Evolutionary conservation across 495 filamentous ascomycete species (phyloP), one percentile per base, ranked within the genome.

Genomic region (Amniculicola lignicola): DNA sequence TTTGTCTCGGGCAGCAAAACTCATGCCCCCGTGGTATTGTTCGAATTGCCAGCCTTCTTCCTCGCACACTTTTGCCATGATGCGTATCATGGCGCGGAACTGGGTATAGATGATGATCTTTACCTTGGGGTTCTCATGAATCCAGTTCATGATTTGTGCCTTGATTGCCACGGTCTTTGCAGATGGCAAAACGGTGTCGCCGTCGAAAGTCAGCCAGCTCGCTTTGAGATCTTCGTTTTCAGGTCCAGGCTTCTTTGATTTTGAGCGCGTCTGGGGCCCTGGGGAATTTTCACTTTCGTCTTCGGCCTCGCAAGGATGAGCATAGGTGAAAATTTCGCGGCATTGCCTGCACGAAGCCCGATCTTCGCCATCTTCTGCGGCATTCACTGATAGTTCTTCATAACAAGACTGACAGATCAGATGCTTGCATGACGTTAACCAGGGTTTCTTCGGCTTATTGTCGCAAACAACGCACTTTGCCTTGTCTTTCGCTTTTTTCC

Each of bases 371-470:
- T 39, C 36, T 1, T 45, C 44, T 3, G 64, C 63, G 6, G 67
- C 59, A 38, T 66, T 40, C 2, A 65, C 10, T 5, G 40, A 18
- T n/a, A 76, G 47, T n/a, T 22, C 27, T 0, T 53, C 14, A 14
- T 76, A 72, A 56, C 79, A 81, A 9, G 67, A 67, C 7, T 66
- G 27, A 59, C 78, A 82, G 41, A 76, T 79, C 1, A 78, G 44
- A 40, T 82, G 79, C 15, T 64, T 42, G 57, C 79, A 82, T 9
- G 64, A 63, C 0, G 77, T 79, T 9, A 80, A 44, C 1, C 66
- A 59, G 2, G 70, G 65, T 0, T 69, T 54, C 0, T 67, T 59
- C 0, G 73, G 67, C 0, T 37, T 4, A 1, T 62, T 18, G 0
- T 44, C 24, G 58, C 79, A 81, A 1, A 18, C 37, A 1, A 67